Percentiles rank a stretch among this genome's conserved stretches.
Conservation (phyloP, 768 basidiomycete genomes). For the Trametes gibbosa region DNA sequence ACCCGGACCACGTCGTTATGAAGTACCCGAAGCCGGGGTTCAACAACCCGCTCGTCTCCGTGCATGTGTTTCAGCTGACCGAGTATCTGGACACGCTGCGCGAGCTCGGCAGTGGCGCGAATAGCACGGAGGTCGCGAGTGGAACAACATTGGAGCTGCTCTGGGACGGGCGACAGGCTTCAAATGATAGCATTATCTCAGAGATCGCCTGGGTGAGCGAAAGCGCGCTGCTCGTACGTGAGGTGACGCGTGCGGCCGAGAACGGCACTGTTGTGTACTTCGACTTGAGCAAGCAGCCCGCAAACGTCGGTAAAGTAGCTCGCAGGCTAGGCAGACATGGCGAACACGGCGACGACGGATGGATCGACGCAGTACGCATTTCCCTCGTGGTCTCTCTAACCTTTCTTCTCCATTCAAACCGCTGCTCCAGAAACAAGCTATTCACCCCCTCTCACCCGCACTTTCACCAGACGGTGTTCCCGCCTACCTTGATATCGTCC, state of each 20-base stretch:
- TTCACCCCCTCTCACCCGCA: slow-evolving; percentile 51
- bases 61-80: slow-evolving; percentile 79
- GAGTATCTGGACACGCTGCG: slow-evolving; percentile 37
- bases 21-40: slow-evolving; percentile 90
- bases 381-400: slow-evolving; percentile 13
- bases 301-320: slow-evolving; percentile 52
- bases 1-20: slow-evolving; percentile 62
- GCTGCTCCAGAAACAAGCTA: slow-evolving; percentile 51
- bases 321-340: slow-evolving; percentile 78
- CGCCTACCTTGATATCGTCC: slow-evolving; percentile 90
- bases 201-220: slow-evolving; percentile 90
- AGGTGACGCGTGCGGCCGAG: slow-evolving; percentile 81
- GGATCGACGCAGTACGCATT: slow-evolving; percentile 79
- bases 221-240: slow-evolving; percentile 73
- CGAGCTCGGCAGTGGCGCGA: slow-evolving; percentile 29
- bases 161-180: slow-evolving; percentile 61
- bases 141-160: slow-evolving; percentile 54
- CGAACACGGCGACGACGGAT: slow-evolving; percentile 88
- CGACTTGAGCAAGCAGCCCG: slow-evolving; percentile 39
- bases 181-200: slow-evolving; percentile 65
- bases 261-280: slow-evolving; percentile 81
- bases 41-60: slow-evolving; percentile 80
- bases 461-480: slow-evolving; percentile 43
- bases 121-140: background rate
- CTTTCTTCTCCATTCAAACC: background rate